Base-by-base conservation (phyloP, 495 filamentous ascomycete species). In the Daldinia vernicosa region DNA sequence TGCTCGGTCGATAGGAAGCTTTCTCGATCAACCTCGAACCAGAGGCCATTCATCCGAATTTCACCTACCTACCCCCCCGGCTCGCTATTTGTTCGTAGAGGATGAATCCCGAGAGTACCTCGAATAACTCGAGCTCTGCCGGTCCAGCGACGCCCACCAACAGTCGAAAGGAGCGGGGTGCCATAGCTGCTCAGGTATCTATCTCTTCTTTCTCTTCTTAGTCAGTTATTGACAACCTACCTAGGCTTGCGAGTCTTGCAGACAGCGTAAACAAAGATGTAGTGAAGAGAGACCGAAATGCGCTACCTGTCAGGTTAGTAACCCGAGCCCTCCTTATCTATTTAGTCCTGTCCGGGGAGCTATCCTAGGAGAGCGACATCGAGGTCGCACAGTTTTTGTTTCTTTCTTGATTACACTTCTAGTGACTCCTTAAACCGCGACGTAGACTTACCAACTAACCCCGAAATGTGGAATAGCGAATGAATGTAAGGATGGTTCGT, bases 241-340 rank as follows among this genome's bases (percentile, higher is more conserved):
- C 39, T 8, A 74, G 92, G 93, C 71, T 26, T 97, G 93, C 80
- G 92, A 94, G 81, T 95, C 92, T 30, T 97, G 93, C 76, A 85
- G 93, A 55, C 83, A 86, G 52, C 87, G 93, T 37, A 97, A 97
- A 84, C 94, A 95, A 79, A 94, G 92, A 82, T 97, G 93, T 77
- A 93, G 95, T 76, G 93, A 97, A 76, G 86, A 88, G 75, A 90
- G 94, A 74, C 93, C 93, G 43, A 89, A 89, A 78, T 97, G 93
- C 88, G 75, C 81, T 67, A 81, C 83, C n/a, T 86, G 80, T 76
- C 82, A 83, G 66, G 70, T 73, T 58, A 74, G 77, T 71, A 76
- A 57, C 59, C 62, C 51, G 63, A 62, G 33, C 51, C 61, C 62
- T 39, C 43, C 50, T 45, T 24, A 54, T 54, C 56, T 40, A 27